Conservation (phyloP, 192 early-diverging fungal genomes). For the Pecoramyces ruminantium region DNA sequence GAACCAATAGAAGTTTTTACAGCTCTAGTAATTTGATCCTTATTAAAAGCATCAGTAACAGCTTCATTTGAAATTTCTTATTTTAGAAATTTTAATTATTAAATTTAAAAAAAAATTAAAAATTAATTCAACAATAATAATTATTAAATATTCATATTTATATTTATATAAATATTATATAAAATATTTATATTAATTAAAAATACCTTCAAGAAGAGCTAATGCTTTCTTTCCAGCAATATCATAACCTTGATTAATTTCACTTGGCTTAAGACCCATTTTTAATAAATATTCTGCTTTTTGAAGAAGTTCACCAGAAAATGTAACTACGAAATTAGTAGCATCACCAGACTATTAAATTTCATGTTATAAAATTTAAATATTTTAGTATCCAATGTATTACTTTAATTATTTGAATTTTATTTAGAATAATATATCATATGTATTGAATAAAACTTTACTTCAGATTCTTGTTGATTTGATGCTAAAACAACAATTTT, state of each 20-base stretch:
- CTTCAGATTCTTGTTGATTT: conserved; percentile 93
- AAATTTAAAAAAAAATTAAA: too few relatives aligned
- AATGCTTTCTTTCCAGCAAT: conserved; percentile 68
- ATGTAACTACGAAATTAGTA: conserved; percentile 89
- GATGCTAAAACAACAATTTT: conserved; percentile 89
- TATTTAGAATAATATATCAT: too few relatives aligned
- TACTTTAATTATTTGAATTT: too few relatives aligned
- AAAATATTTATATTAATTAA: not conserved
- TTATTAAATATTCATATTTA: too few relatives aligned
- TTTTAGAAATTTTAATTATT: too few relatives aligned
- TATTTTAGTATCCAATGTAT: too few relatives aligned
- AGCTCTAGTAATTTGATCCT: conserved; percentile 52
- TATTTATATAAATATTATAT: too few relatives aligned
- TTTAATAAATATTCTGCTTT: conserved; percentile 80
- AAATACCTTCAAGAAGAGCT: conserved; percentile 56
- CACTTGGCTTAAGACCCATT: conserved; percentile 88
- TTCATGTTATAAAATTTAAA: too few relatives aligned
- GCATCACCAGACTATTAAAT: conserved; percentile 70
- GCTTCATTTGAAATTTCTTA: not conserved
- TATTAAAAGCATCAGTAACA: not conserved
- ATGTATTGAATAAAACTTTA: too few relatives aligned
- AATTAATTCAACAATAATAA: too few relatives aligned
- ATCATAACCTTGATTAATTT: conserved; percentile 89
- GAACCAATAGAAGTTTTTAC: conserved; percentile 65
- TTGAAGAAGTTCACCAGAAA: conserved; percentile 86